phyloP scores from a whole-genome alignment of 768 basidiomycete genomes.

The Lepiota venenata region DNA sequence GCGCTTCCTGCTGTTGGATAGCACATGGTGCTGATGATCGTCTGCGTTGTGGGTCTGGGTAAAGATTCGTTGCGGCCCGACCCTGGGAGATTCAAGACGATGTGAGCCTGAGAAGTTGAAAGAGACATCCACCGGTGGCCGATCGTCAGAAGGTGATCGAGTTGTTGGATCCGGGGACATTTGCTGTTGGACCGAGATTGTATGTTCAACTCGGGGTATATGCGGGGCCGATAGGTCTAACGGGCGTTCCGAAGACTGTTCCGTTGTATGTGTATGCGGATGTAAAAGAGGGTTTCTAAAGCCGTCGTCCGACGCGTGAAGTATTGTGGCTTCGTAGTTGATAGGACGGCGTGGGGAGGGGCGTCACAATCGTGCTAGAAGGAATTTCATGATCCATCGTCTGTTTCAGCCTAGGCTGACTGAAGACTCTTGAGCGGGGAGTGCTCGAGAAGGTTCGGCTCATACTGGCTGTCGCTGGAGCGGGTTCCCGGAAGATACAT shows the following conservation, averaged over 20 bases:
- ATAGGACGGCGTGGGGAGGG: neutral
- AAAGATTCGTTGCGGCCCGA: neutral
- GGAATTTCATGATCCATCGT: neutral
- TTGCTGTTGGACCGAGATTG: neutral
- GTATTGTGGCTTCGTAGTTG: neutral
- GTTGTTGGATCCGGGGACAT: constrained; percentile 3
- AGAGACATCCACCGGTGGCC: neutral
- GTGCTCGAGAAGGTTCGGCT: constrained; percentile 1
- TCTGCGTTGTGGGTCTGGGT: neutral
- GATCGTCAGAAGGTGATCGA: neutral
- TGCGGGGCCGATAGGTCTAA: constrained; percentile 4
- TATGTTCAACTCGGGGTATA: constrained; percentile 1
- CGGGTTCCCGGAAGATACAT: neutral
- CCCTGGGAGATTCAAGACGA: neutral
- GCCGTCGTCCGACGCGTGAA: neutral
- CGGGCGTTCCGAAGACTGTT: neutral
- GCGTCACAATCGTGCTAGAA: neutral
- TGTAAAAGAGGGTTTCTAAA: constrained; percentile 3
- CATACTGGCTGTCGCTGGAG: neutral
- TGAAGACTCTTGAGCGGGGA: neutral
- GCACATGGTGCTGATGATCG: neutral
- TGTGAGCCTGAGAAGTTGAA: constrained; percentile 7
- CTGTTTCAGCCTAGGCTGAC: neutral
- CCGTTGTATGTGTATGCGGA: neutral
- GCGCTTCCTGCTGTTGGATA: constrained; percentile 2